These are phyloP conservation scores for Cordyceps fumosorosea DNA, from an alignment of 2,329 filamentous ascomycete genomes.

Conservation along the genomic window DNA sequence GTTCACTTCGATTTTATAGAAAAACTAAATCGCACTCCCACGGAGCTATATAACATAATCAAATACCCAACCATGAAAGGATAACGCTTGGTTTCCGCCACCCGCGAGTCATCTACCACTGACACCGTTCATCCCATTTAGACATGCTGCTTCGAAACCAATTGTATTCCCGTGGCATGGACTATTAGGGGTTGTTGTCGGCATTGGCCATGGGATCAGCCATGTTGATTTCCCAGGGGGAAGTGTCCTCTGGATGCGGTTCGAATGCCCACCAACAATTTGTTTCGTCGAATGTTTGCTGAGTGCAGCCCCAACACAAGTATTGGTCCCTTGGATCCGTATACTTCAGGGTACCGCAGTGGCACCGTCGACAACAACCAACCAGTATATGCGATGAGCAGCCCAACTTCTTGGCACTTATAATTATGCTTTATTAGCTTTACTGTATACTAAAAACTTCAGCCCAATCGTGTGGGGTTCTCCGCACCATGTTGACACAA, in stretches of 20 bases:
- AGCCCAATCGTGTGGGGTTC: too few species aligned
- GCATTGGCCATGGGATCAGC: not conserved
- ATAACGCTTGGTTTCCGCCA: not conserved
- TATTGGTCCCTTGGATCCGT: not conserved
- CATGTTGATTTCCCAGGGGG: not conserved
- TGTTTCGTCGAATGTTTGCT: not conserved
- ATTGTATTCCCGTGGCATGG: not conserved
- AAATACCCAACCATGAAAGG: not conserved
- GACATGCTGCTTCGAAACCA: not conserved
- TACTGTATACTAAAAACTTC: too few species aligned
- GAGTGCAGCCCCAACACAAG: not conserved
- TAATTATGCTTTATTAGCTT: too few species aligned
- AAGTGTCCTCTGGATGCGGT: not conserved
- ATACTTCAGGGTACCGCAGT: conserved; percentile 7
- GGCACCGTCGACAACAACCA: too few species aligned
- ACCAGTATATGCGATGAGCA: too few species aligned
- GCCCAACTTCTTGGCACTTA: too few species aligned
- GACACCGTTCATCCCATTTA: not conserved
- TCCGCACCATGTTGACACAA: too few species aligned
- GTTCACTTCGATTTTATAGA: too few species aligned
- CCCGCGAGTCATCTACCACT: not conserved
- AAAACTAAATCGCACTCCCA: too few species aligned
- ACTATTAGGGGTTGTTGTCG: not conserved
- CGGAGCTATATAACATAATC: not conserved
- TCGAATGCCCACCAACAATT: not conserved